Percentiles rank a stretch among this genome's conserved stretches.
phyloP scores from a whole-genome alignment of 345 rosid genomes.

The Linum trigynum region DNA sequence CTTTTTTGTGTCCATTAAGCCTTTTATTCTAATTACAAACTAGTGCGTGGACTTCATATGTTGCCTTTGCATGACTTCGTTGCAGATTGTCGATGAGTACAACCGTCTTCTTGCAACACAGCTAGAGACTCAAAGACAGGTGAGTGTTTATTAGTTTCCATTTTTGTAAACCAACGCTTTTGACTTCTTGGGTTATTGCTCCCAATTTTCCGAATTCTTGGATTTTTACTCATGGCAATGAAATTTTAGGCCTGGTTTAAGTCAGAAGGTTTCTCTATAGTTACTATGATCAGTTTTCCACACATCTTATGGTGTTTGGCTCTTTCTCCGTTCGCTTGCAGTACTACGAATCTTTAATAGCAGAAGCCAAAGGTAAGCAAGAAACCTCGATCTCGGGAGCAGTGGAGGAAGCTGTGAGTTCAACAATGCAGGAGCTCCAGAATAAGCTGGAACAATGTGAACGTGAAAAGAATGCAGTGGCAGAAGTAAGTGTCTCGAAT shows the following conservation, averaged over 20 bases:
- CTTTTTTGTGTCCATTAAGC: conserved; percentile 1
- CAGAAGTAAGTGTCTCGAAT: conserved; percentile 37
- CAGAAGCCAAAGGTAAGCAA: conserved; percentile 63
- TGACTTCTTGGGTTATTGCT: not conserved
- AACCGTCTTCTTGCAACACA: conserved; percentile 80
- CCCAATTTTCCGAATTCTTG: not conserved
- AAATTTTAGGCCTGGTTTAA: not conserved
- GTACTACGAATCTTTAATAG: conserved; percentile 73
- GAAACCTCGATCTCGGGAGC: conserved; percentile 51
- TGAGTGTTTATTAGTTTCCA: conserved; percentile 17
- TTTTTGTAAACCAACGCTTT: not conserved
- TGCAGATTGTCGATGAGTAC: conserved; percentile 74
- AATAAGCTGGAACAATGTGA: conserved; percentile 48
- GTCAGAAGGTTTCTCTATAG: not conserved
- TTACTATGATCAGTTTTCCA: not conserved
- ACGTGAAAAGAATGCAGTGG: conserved; percentile 49
- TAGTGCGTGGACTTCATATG: not conserved
- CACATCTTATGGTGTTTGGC: not conserved
- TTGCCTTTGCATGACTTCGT: conserved; percentile 9
- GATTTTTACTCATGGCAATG: not conserved
- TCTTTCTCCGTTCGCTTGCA: conserved; percentile 14
- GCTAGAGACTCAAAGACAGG: conserved; percentile 75
- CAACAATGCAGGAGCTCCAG: conserved; percentile 55
- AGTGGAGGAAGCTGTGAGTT: conserved; percentile 52
- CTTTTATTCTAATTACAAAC: not conserved